Conservation (phyloP, 2,329 filamentous ascomycete genomes). For the Catunica adiposa region DNA sequence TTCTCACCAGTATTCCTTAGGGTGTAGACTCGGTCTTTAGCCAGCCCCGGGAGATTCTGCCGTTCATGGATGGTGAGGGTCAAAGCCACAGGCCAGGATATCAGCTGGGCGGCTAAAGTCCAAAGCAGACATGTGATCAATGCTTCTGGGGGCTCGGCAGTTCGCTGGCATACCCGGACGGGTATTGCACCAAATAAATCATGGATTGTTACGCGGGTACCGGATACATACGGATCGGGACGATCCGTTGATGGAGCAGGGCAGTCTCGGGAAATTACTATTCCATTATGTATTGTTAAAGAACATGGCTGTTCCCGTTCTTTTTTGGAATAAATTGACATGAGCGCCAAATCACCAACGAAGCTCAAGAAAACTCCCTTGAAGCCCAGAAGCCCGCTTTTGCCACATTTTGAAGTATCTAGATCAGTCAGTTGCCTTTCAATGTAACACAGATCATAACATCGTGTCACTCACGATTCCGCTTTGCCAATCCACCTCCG, state of each 20-base stretch:
- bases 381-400: slow-evolving; percentile 38
- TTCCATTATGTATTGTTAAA: slow-evolving; percentile 55
- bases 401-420: slow-evolving; percentile 11
- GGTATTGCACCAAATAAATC: slow-evolving; percentile 84
- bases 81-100: slow-evolving; percentile 47
- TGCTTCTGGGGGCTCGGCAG: slow-evolving; percentile 34
- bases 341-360: slow-evolving; percentile 55
- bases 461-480: slow-evolving; percentile 41
- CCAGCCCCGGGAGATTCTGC: background rate
- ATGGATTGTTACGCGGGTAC: slow-evolving; percentile 59
- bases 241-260: slow-evolving; percentile 44
- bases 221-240: slow-evolving; percentile 41
- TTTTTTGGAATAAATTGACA: slow-evolving; percentile 36
- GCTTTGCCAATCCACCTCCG: slow-evolving; percentile 53
- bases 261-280: slow-evolving; percentile 43
- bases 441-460: background rate
- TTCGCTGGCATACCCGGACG: slow-evolving; percentile 70
- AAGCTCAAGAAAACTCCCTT: slow-evolving; percentile 64
- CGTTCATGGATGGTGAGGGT: slow-evolving; percentile 32
- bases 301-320: background rate
- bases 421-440: background rate
- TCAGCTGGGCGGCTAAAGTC: slow-evolving; percentile 44
- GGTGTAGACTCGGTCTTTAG: background rate
- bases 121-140: slow-evolving; percentile 50
- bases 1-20: background rate